Base-by-base conservation (phyloP, 2,329 filamentous ascomycete genomes). In the Penicillium brasilianum region DNA sequence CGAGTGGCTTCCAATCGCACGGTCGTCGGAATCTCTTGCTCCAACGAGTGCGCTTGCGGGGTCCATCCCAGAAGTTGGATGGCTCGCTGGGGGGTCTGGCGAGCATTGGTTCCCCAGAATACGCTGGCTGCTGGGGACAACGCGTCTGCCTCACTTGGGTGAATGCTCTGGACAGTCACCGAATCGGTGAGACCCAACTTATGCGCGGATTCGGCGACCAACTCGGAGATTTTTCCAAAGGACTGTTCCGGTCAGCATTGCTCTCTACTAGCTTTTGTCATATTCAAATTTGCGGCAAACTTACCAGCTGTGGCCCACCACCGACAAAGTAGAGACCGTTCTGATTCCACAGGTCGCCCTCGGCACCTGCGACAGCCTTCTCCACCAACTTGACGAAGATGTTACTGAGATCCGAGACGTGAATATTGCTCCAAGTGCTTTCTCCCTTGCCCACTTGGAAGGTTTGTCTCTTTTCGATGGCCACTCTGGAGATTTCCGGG, bases 361-460 rank as follows among this genome's bases (percentile, higher is more conserved):
- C 51, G 1, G 59, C 55, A 6, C 49, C 57, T 5, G 62, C 52
- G 30, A 64, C 55, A 18, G 82, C 81, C 3, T 83, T 81, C 44
- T 82, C 80, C 8, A 83, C 79, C 20, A 86, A 78, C 9, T 81
- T 74, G 3, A 85, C 71, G 64, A 84, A 87, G 0, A 89, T 67
- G 2, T 78, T 69, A 14, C 81, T 82, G 1, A 90, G 76, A 66
- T 90, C 88, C 3, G 81, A 75, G 0, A 88, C 76, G 67, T 89
- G 85, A 0, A 90, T 81, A 56, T 87, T 83, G 36, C 83, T 82
- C 86, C 86, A 88, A 2, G 79, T 71, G 2, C 84, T 83, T 62
- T 83, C 72, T 0, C 88, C 88, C 1, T 81, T 81, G 9, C 83
- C 83, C 3, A 89, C 75, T 5, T 82, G 77, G 6, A 87, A 82